phyloP scores from a whole-genome alignment of 345 rosid genomes.

The Erodium maritimum region DNA sequence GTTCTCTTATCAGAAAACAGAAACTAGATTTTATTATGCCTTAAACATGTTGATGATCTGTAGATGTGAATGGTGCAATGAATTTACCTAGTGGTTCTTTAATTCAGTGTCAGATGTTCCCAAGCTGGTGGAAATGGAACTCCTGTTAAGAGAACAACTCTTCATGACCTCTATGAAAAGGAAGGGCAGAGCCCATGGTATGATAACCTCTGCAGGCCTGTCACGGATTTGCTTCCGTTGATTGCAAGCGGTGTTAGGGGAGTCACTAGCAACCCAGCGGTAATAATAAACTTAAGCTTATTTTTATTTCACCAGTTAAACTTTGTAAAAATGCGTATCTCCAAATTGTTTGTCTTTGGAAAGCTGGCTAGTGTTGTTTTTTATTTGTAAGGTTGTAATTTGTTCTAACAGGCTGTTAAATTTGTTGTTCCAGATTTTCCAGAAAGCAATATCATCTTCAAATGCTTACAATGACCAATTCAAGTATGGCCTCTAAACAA shows the following conservation, averaged over 20 bases:
- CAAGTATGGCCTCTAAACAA: slow-evolving; percentile 33
- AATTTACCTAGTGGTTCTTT: not conserved
- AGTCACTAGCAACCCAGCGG: slow-evolving; percentile 99
- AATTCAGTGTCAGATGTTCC: slow-evolving; percentile 59
- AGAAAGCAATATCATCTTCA: slow-evolving; percentile 93
- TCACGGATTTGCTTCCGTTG: slow-evolving; percentile 74
- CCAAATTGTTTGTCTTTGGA: not conserved
- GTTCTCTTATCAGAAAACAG: not conserved
- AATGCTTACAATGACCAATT: slow-evolving; percentile 94
- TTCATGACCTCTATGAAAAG: slow-evolving; percentile 81
- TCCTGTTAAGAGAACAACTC: slow-evolving; percentile 47
- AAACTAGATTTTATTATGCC: not conserved
- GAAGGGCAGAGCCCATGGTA: slow-evolving; percentile 99
- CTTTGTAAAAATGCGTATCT: not conserved
- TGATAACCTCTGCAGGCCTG: slow-evolving; percentile 95
- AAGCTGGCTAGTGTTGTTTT: not conserved
- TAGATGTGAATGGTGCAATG: not conserved
- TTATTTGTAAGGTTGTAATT: not conserved
- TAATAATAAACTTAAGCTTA: slow-evolving; percentile 11
- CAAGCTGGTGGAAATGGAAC: slow-evolving; percentile 49
- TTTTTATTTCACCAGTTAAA: not conserved
- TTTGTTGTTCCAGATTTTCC: slow-evolving; percentile 67
- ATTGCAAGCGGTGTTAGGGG: slow-evolving; percentile 91
- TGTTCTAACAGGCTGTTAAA: slow-evolving; percentile 6
- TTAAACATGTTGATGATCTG: not conserved